Conservation (phyloP, 2,329 filamentous ascomycete species). For the Xylariales sp. region DNA sequence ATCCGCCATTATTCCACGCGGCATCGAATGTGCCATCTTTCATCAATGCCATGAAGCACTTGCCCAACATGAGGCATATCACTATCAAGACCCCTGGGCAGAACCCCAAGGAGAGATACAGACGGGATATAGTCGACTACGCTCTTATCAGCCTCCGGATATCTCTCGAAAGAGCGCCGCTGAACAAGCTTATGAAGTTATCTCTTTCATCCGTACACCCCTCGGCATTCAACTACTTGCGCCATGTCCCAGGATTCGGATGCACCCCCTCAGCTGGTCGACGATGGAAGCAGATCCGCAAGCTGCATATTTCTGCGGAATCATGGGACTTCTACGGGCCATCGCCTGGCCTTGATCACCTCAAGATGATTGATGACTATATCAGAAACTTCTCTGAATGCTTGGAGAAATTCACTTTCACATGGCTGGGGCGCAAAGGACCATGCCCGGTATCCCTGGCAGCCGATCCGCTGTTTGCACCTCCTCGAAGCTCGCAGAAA, state of each 20-base stretch:
- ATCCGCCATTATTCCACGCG: slow-evolving; percentile 83
- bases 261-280: slow-evolving; percentile 65
- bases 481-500: slow-evolving; percentile 48
- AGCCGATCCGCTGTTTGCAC: slow-evolving; percentile 64
- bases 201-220: slow-evolving; percentile 72
- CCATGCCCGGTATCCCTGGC: slow-evolving; percentile 69
- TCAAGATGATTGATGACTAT: slow-evolving; percentile 78
- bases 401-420: slow-evolving; percentile 69
- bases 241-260: slow-evolving; percentile 69
- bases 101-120: slow-evolving; percentile 62
- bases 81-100: slow-evolving; percentile 73
- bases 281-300: slow-evolving; percentile 73
- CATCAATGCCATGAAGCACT: slow-evolving; percentile 64
- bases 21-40: slow-evolving; percentile 85
- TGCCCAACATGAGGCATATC: slow-evolving; percentile 69
- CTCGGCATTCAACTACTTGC: slow-evolving; percentile 70
- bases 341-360: slow-evolving; percentile 61
- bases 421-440: slow-evolving; percentile 69
- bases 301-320: slow-evolving; percentile 68
- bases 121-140: slow-evolving; percentile 78
- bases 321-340: slow-evolving; percentile 59
- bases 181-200: slow-evolving; percentile 62
- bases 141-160: slow-evolving; percentile 83
- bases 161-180: slow-evolving; percentile 68
- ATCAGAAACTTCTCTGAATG: slow-evolving; percentile 63